phyloP scores from a whole-genome alignment of 225 moss, liverwort and hornwort genomes.

The Physcomitrellopsis africana region DNA sequence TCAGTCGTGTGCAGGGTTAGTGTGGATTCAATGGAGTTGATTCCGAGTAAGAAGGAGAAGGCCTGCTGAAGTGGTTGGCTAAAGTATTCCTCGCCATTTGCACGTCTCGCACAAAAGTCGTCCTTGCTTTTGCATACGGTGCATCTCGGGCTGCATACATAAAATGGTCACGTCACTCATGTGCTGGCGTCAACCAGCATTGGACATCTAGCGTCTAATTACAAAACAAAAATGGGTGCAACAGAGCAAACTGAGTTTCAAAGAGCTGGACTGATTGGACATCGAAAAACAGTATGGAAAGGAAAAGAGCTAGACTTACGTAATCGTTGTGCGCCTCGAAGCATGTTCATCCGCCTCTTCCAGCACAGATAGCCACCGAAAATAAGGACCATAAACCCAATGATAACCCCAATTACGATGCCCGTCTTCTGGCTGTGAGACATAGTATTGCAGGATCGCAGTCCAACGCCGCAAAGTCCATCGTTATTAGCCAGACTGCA shows the following conservation, averaged over 20 bases:
- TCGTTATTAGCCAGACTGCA: constrained; percentile 82
- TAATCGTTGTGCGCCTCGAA: constrained; percentile 60
- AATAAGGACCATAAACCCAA: constrained; percentile 30
- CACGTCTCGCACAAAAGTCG: constrained; percentile 56
- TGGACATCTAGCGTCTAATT: too few species aligned
- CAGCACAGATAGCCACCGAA: constrained; percentile 47
- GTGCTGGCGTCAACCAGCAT: background rate
- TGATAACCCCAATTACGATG: constrained; percentile 45
- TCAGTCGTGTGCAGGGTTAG: constrained; percentile 7
- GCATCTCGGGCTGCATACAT: constrained; percentile 56
- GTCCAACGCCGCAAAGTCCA: constrained; percentile 78
- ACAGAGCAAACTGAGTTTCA: background rate
- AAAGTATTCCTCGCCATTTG: constrained; percentile 54
- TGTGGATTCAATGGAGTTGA: constrained; percentile 53
- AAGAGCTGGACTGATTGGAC: background rate
- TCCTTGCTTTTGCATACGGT: constrained; percentile 56
- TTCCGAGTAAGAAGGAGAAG: constrained; percentile 44
- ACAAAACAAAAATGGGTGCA: background rate
- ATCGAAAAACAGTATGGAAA: too few species aligned
- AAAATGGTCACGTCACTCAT: background rate
- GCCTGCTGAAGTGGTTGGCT: constrained; percentile 57
- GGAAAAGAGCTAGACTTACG: constrained; percentile 37
- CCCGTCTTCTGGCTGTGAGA: constrained; percentile 56
- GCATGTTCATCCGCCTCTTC: constrained; percentile 46
- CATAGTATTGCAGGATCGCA: constrained; percentile 58